phyloP scores from a whole-genome alignment of 768 basidiomycete genomes.

The Mycena olivaceomarginata region DNA sequence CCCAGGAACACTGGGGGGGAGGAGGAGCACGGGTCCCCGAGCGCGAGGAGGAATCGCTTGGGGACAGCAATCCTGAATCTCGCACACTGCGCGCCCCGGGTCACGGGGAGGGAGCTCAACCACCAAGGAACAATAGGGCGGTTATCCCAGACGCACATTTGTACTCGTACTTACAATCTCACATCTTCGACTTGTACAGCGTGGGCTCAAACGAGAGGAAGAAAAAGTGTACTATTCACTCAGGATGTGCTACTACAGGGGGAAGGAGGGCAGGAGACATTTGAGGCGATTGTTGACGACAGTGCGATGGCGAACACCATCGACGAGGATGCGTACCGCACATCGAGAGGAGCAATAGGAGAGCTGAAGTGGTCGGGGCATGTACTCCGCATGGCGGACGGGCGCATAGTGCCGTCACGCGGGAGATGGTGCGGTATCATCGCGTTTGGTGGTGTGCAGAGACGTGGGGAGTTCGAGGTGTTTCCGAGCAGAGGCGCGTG shows the following conservation, averaged over 20 bases:
- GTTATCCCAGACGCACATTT: conserved; percentile 32
- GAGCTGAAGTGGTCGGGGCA: neutral
- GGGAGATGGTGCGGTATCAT: conserved; percentile 41
- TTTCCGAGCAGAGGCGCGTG: conserved; percentile 45
- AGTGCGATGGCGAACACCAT: conserved; percentile 40
- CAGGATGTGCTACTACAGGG: conserved; percentile 14
- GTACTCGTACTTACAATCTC: conserved; percentile 11
- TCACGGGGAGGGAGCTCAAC: conserved; percentile 32
- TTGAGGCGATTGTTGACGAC: conserved; percentile 40
- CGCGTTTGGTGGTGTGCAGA: conserved; percentile 12
- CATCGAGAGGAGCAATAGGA: neutral
- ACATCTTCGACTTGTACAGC: conserved; percentile 36
- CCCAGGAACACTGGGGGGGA: neutral
- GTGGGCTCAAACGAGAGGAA: conserved; percentile 14
- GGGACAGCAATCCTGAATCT: conserved; percentile 19
- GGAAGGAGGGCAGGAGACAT: neutral
- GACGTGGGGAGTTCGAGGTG: conserved; percentile 40
- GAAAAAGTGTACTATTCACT: conserved; percentile 33
- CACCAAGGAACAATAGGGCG: neutral
- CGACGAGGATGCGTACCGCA: conserved; percentile 20
- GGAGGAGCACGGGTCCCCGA: conserved; percentile 33
- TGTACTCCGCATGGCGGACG: conserved; percentile 44
- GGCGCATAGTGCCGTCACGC: conserved; percentile 30
- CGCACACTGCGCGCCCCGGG: conserved; percentile 20
- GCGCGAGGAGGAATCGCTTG: conserved; percentile 35